Conservation (phyloP, 2,329 filamentous ascomycete species). For the Fusarium bactridioides region DNA sequence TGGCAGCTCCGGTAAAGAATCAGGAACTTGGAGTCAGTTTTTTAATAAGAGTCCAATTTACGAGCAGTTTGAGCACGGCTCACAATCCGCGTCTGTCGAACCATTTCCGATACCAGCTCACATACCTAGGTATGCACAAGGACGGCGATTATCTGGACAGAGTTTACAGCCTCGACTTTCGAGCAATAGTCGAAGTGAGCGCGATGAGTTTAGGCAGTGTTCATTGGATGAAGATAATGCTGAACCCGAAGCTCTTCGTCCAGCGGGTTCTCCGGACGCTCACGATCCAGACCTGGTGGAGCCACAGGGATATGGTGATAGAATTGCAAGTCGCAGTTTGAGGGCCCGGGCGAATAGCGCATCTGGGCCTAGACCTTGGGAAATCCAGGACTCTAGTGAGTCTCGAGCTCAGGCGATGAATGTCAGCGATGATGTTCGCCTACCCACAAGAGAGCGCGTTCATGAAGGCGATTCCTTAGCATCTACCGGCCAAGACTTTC, state of each 20-base stretch:
- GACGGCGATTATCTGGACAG: too few relatives aligned
- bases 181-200: background rate
- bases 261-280: rapidly evolving
- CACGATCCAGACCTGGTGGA: background rate
- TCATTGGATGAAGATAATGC: background rate
- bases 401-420: rapidly evolving
- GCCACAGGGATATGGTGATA: rapidly evolving
- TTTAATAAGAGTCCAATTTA: too few relatives aligned
- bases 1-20: too few relatives aligned
- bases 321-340: background rate
- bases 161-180: too few relatives aligned
- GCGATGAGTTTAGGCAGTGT: background rate
- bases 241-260: background rate
- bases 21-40: too few relatives aligned
- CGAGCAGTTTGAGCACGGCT: too few relatives aligned
- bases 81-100: too few relatives aligned
- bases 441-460: background rate
- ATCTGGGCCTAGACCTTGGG: rapidly evolving
- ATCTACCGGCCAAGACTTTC: rapidly evolving
- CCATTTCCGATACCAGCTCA: background rate
- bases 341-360: too few relatives aligned
- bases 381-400: background rate
- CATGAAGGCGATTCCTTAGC: rapidly evolving
- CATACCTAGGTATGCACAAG: rapidly evolving
- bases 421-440: rapidly evolving